Conservation (phyloP, 106 monocot genomes). For the Triglochin maritima region DNA sequence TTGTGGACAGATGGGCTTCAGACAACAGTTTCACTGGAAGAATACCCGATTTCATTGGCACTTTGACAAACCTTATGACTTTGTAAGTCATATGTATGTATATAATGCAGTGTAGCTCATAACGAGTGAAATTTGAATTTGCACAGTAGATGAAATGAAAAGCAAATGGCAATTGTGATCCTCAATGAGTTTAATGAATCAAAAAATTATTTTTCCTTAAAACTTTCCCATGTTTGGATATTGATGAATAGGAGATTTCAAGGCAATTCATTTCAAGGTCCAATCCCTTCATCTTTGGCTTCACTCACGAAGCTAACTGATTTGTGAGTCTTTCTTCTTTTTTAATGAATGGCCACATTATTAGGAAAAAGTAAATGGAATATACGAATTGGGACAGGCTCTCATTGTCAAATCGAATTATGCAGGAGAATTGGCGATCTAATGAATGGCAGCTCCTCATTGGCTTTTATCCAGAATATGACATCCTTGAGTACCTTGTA, state of each 20-base stretch:
- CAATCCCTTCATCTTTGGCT: constrained; percentile 11
- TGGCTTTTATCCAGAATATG: constrained; percentile 55
- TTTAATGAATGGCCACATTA: not conserved
- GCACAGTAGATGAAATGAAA: not conserved
- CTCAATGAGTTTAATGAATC: not conserved
- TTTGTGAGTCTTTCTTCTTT: constrained; percentile 9
- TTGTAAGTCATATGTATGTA: constrained; percentile 36
- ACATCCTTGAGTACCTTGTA: constrained; percentile 66
- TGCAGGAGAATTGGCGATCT: constrained; percentile 81
- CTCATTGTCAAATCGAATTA: not conserved
- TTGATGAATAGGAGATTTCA: constrained; percentile 11
- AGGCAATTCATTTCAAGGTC: constrained; percentile 24
- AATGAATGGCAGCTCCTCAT: constrained; percentile 52
- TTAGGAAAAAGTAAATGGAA: not conserved
- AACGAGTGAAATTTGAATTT: not conserved
- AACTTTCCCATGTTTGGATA: not conserved
- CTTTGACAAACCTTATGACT: constrained; percentile 28
- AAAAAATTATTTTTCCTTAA: not conserved
- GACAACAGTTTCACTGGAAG: constrained; percentile 61
- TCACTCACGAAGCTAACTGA: constrained; percentile 2
- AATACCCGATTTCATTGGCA: constrained; percentile 66
- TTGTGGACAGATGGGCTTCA: constrained; percentile 43
- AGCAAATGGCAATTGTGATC: not conserved
- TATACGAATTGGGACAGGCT: too few species aligned
- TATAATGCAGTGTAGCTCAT: not conserved